phyloP scores from a whole-genome alignment of 805 yeast species.

The Hyphopichia homilentoma region DNA sequence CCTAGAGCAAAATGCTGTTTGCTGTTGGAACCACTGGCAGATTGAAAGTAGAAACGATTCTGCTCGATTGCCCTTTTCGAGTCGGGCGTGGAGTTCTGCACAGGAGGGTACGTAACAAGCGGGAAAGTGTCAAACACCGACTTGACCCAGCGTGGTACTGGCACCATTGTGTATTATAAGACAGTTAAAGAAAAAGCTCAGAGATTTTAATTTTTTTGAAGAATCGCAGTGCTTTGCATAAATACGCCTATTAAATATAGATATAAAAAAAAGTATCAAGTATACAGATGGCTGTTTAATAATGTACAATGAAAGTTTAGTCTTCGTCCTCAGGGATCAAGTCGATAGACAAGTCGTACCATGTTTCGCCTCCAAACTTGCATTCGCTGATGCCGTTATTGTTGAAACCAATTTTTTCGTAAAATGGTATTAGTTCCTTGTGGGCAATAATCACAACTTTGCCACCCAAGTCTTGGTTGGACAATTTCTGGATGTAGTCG shows the following conservation, averaged over 20 bases:
- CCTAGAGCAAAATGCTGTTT: constrained; percentile 46
- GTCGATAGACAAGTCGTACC: constrained; percentile 58
- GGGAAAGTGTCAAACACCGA: constrained; percentile 53
- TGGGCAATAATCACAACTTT: constrained; percentile 73
- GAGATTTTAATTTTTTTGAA: too few relatives aligned
- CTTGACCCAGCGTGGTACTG: constrained; percentile 41
- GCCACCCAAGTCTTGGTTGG: constrained; percentile 83
- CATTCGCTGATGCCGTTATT: constrained; percentile 64
- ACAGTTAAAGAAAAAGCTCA: too few relatives aligned
- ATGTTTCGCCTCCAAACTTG: constrained; percentile 51
- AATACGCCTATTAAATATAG: too few relatives aligned
- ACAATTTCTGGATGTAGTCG: constrained; percentile 86
- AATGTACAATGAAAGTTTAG: too few relatives aligned
- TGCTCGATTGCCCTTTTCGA: constrained; percentile 6
- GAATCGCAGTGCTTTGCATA: too few relatives aligned
- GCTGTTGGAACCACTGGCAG: constrained; percentile 17
- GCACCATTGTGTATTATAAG: constrained; percentile 15
- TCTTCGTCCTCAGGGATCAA: constrained; percentile 42
- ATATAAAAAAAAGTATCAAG: too few relatives aligned
- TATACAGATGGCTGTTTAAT: too few relatives aligned
- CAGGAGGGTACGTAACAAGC: constrained; percentile 36
- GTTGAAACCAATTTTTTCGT: constrained; percentile 76
- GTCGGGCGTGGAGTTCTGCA: constrained; percentile 13
- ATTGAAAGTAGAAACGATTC: constrained; percentile 11
- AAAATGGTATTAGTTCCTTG: constrained; percentile 65